Conservation (phyloP, 2,329 filamentous ascomycete species). For the Sporothrix curviconia region DNA sequence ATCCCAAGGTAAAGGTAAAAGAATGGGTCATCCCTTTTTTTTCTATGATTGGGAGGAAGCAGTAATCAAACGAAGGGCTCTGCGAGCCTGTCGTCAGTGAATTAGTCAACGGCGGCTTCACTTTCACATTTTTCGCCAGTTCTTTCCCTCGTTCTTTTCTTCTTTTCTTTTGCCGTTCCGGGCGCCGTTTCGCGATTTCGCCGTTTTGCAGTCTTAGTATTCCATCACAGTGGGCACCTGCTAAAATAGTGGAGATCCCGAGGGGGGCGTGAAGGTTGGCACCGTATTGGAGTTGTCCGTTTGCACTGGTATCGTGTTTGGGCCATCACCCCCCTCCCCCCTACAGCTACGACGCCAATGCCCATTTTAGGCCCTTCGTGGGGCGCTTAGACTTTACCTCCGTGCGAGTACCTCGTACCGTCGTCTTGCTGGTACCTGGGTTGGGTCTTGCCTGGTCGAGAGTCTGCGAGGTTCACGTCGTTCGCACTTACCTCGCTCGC, state of each 20-base stretch:
- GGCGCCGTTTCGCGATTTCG: not conserved
- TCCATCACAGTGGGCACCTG: not conserved
- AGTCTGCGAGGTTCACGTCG: not conserved
- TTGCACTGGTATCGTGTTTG: too few relatives aligned
- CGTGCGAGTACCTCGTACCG: not conserved
- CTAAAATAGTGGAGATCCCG: not conserved
- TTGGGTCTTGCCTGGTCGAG: not conserved
- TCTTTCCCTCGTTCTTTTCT: not conserved
- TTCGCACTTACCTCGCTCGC: not conserved
- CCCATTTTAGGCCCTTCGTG: too few relatives aligned
- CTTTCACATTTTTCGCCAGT: not conserved
- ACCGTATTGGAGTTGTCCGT: too few relatives aligned
- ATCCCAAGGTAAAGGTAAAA: too few relatives aligned
- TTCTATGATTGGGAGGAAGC: too few relatives aligned
- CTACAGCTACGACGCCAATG: too few relatives aligned
- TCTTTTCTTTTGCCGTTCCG: not conserved
- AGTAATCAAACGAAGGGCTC: too few relatives aligned
- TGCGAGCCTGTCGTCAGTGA: too few relatives aligned
- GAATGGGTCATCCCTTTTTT: too few relatives aligned
- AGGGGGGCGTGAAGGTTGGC: conserved; percentile 4
- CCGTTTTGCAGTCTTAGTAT: conserved; percentile 1
- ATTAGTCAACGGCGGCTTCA: not conserved
- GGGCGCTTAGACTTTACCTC: not conserved
- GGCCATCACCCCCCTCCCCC: too few relatives aligned
- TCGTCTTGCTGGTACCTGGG: not conserved